Evolutionary conservation across 345 rosid genomes (phyloP), one percentile per base, ranked within the genome.

Genomic region (Ricinus communis): DNA sequence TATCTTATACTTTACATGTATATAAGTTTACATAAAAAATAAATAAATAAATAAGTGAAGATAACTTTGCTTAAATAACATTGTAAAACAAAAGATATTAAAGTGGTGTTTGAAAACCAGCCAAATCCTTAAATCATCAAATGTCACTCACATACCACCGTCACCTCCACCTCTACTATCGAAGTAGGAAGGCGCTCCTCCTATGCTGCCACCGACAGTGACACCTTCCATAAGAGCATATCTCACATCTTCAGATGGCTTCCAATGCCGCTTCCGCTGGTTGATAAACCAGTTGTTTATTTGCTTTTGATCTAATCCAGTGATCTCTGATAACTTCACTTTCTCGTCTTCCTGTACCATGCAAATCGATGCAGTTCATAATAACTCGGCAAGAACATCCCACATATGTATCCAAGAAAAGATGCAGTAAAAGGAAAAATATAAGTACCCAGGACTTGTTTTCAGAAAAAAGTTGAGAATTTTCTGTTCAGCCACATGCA

Each of bases 261-360:
- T 76, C 79, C 79, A 76, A 51, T 76, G 79, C n/a, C 79, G 61
- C 71, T 76, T 76, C 28, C 79, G 33, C 59, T 75, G 78, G 65
- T 75, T 75, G 27, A 75, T 75, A 36, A 75, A 75, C 78, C 78
- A 75, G 22, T 75, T 75, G 58, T 55, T 75, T 14, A 75, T 75
- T 50, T 75, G 74, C 69, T 74, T 74, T 45, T 74, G 79, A 50
- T 64, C 70, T 25, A 76, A 45, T 24, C 74, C 74, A 0, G 74
- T 56, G 12, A 56, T 71, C 52, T 79, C 83, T 15, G 90, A 77
- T 27, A 88, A 71, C 73, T 74, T 82, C 67, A 65, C 43, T 45
- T 88, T 88, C 57, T 88, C 90, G 43, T 85, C 89, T 74, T 85
- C 93, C 93, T 88, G 82, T 28, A 72, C 52, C n/a, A n/a, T n/a